Base-by-base conservation (phyloP, 2,329 filamentous ascomycete species). In the Colletotrichum gloeosporioides region DNA sequence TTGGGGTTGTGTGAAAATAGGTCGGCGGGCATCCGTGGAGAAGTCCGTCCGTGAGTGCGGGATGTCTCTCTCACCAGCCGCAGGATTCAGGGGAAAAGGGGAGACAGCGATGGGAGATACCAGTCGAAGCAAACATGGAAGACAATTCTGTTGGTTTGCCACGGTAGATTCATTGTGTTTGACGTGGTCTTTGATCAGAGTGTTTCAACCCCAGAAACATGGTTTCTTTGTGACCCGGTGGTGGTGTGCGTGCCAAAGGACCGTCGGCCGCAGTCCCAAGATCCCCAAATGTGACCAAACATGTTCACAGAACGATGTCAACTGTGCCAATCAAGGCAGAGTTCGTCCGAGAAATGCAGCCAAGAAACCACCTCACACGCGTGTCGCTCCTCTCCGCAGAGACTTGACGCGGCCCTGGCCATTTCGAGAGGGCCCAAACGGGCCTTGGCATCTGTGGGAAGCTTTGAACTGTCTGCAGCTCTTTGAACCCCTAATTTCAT, bases 21-120 rank as follows among this genome's bases (percentile, higher is more conserved):
- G 34, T n/a, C 25, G 62, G 49, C 70, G 70, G 73, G 73, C 29
- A 39, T 69, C 70, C 70, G 70, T 76, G 73, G 73, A 76, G 73
- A 76, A 76, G 73, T 76, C 73, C 73, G 73, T 55, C 27, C 8
- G 18, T 25, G 68, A 34, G 36, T 27, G 31, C 16, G 34, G 1
- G 32, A 39, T 25, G 18, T 34, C 18, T 25, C 32, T 64, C n/a
- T 44, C 22, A 2, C 44, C 44, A 22, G 62, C n/a, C 62, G 62
- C 25, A 44, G 62, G 34, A 44, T 64, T 64, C 25, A 22, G n/a
- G 27, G 29, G 61, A 0, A 34, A 15, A 22, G 32, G 29, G n/a
- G 32, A 25, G 44, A 53, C 0, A 25, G 44, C n/a, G 44, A 53
- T 22, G 2, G 10, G 2, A 49, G 22, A 4, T 1, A 4, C 6